Conservation (phyloP, 768 basidiomycete genomes). For the Hypholoma fasciculare region DNA sequence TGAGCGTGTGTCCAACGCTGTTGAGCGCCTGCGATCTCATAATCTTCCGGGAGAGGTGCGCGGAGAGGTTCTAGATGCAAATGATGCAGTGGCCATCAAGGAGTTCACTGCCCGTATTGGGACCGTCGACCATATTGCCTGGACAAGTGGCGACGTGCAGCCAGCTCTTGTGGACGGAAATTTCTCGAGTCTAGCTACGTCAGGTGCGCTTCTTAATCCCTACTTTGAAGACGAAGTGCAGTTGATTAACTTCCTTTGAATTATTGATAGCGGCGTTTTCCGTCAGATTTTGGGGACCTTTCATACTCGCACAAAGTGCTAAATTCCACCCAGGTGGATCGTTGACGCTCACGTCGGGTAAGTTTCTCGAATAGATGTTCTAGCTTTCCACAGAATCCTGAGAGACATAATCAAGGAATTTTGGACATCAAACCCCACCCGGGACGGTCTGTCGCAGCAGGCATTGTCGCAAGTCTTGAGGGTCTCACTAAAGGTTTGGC, state of each 20-base stretch:
- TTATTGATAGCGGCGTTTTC: neutral
- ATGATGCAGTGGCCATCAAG: neutral
- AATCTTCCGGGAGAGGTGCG: conserved; percentile 1
- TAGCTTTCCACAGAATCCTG: neutral
- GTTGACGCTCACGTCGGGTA: conserved; percentile 2
- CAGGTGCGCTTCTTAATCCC: too few relatives aligned
- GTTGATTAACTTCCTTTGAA: too few relatives aligned
- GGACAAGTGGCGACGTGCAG: neutral
- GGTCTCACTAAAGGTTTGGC: conserved; percentile 2
- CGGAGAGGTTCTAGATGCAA: neutral
- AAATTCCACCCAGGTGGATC: conserved; percentile 4
- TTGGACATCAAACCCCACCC: neutral
- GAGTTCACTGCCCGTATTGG: neutral
- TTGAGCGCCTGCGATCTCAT: neutral
- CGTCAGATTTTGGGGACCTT: conserved; percentile 6
- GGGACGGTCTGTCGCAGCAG: neutral
- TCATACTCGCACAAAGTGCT: neutral
- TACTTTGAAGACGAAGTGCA: too few relatives aligned
- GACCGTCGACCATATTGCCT: neutral
- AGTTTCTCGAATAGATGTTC: too few relatives aligned
- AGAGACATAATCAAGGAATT: neutral
- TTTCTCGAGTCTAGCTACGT: neutral
- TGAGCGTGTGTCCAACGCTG: neutral
- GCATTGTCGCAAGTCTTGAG: neutral
- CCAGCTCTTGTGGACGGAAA: neutral